Evolutionary conservation across 306 rosid genomes (phyloP).

Genomic region (Cucurbita maxima): DNA sequence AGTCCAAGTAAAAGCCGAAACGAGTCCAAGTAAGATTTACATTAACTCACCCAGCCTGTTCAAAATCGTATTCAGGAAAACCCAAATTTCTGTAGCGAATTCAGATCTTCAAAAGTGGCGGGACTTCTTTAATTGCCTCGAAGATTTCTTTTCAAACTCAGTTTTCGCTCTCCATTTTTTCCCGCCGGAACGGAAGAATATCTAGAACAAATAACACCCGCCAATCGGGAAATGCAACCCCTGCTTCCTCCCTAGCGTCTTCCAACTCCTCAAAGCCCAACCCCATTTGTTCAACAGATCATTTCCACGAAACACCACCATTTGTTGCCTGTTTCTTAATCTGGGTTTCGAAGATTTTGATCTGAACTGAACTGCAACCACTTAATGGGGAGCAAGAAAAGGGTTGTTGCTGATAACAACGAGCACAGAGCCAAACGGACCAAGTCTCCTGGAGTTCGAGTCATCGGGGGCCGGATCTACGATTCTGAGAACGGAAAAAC

Average conservation of each 20-base stretch:
- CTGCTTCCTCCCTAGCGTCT: not conserved
- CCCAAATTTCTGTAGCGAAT: too few relatives aligned
- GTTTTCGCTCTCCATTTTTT: not conserved
- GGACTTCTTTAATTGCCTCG: not conserved
- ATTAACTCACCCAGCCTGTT: too few relatives aligned
- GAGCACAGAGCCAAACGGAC: constrained; percentile 15
- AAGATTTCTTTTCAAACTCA: not conserved
- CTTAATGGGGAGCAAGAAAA: constrained; percentile 14
- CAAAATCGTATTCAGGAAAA: not conserved
- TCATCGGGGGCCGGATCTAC: constrained; percentile 29
- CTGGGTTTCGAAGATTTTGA: not conserved
- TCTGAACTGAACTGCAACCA: not conserved
- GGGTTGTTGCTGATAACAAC: not conserved
- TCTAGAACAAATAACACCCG: not conserved
- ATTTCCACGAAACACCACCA: not conserved
- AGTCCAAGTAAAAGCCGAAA: not conserved
- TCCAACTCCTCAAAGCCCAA: not conserved
- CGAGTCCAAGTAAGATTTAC: too few relatives aligned
- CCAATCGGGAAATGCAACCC: not conserved
- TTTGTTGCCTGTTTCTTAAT: not conserved
- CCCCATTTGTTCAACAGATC: not conserved
- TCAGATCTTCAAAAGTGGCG: not conserved
- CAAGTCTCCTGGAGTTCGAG: constrained; percentile 25
- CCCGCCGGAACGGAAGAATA: not conserved
- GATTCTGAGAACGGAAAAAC: constrained; percentile 39